Evolutionary conservation across 306 rosid genomes (phyloP).

Genomic region (Lathyrus oleraceus): DNA sequence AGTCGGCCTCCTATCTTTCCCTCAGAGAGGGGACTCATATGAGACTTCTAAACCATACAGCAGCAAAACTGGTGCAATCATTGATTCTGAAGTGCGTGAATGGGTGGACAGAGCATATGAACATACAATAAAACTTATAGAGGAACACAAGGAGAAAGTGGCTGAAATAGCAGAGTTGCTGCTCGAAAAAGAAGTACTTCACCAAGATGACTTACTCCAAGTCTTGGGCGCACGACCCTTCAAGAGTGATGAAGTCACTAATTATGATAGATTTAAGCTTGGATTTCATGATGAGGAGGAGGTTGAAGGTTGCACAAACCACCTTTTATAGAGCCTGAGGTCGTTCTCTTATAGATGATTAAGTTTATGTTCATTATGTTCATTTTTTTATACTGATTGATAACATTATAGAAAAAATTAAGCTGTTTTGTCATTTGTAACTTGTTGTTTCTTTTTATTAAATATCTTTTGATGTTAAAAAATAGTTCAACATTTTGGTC

Average conservation of each 20-base stretch:
- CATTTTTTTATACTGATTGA: no score
- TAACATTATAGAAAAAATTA: no score
- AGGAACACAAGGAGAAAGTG: constrained; percentile 77
- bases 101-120: constrained; percentile 75
- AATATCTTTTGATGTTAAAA: no score
- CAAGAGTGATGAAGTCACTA: constrained; percentile 22
- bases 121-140: constrained; percentile 55
- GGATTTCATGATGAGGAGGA: no score
- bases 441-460: no score
- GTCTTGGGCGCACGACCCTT: constrained; percentile 79
- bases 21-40: constrained; percentile 60
- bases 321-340: constrained; percentile 63
- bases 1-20: constrained; percentile 93
- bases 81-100: constrained; percentile 82
- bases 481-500: no score
- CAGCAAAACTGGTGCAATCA: constrained; percentile 78
- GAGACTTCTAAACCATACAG: constrained; percentile 88
- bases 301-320: constrained; percentile 29
- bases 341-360: constrained; percentile 54
- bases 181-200: constrained; percentile 94
- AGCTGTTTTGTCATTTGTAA: no score
- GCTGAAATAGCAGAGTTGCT: constrained; percentile 79
- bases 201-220: constrained; percentile 68
- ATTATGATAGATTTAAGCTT: no score
- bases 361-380: not conserved